phyloP scores from a whole-genome alignment of 352 stramenopile species.

The Blastocystis sp. region DNA sequence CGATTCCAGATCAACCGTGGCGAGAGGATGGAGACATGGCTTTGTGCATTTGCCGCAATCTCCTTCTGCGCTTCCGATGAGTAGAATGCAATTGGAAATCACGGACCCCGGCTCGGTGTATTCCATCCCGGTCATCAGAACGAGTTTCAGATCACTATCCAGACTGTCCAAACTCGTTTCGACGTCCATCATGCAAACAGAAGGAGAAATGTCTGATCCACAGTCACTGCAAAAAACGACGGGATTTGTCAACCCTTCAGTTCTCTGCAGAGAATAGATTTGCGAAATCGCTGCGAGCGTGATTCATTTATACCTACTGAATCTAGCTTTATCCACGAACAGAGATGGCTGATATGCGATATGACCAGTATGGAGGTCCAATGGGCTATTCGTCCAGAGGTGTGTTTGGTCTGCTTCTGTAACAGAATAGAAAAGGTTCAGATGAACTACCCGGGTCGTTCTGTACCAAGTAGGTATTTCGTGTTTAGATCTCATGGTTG shows the following conservation, averaged over 20 bases:
- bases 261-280: background rate
- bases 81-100: slow-evolving; percentile 2
- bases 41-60: slow-evolving; percentile 15
- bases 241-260: background rate
- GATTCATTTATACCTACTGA: background rate
- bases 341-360: slow-evolving; percentile 40
- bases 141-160: background rate
- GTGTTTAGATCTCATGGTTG: background rate
- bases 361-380: slow-evolving; percentile 39
- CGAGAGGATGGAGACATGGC: slow-evolving; percentile 26
- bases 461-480: background rate
- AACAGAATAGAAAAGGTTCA: background rate
- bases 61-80: slow-evolving; percentile 31
- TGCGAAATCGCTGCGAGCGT: background rate
- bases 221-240: too few relatives aligned
- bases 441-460: background rate
- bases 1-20: background rate
- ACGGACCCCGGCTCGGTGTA: slow-evolving; percentile 29
- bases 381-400: background rate
- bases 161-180: background rate
- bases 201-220: background rate
- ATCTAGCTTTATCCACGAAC: background rate
- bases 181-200: background rate
- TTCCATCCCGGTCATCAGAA: background rate
- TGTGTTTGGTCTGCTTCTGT: background rate